Base-by-base conservation (phyloP, 2,329 filamentous ascomycete species). In the Aspergillus ustus region DNA sequence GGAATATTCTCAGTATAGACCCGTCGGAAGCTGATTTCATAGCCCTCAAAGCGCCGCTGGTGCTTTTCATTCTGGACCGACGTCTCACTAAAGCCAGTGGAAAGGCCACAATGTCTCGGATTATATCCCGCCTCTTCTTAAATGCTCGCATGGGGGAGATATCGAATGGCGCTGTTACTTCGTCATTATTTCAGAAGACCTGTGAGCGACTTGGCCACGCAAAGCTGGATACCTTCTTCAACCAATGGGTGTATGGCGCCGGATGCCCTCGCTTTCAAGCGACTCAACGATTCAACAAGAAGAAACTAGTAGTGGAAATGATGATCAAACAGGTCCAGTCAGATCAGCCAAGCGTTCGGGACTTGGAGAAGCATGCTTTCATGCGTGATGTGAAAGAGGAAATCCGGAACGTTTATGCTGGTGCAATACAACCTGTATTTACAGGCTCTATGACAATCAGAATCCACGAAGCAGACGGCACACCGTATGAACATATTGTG, bases 381-480 rank as follows among this genome's bases (percentile, higher is more conserved):
- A 85, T 96, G 78, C 86, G 92, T 57, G 90, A 95, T 66, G 87
- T 94, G 59, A 91, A 96, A 69, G 93, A 98, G 76, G 86, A 90
- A 52, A 84, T 87, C 8, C 83, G 89, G 63, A 86, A 86, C 34
- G 85, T 96, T 40, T 88, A 87, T 60, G 85, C 88, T 17, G 89
- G 88, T 15, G 85, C 87, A 57, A 80, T 92, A 17, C 91, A 92
- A 66, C 85, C 88, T n/a, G 85, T 92, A 1, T 98, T 98, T 71
- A 95, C 93, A 0, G 95, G 95, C 0, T 94, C 95, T 0, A 97
- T 99, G 91, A 99, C 95, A 0, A 94, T 99, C 65, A 86, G 95
- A 34, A 97, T 99, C 65, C 95, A 99, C 78, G 95, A 99, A 80
- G 95, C 95, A 25, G 96, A 99, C 72, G 95, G 95, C 9, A 98